Base-by-base conservation (phyloP, 1,284 basidiomycete species). In the Cronartium quercuum region DNA sequence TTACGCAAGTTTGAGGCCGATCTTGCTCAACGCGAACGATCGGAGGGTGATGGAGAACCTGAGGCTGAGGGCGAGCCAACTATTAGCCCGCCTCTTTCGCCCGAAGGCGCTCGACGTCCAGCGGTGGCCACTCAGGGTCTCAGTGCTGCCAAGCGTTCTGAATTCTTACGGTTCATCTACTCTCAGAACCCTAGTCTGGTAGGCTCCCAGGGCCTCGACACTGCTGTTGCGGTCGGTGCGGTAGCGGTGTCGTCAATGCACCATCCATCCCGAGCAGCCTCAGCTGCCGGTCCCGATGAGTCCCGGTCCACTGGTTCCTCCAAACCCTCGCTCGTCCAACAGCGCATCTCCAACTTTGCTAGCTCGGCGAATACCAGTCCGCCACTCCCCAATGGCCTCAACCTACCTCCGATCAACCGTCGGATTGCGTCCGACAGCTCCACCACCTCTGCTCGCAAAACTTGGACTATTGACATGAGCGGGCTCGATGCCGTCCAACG, bases 101-200 rank as follows among this genome's bases (percentile, higher is more conserved):
- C 58, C 44, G 37, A 38, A 4, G 42, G n/a, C 35, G n/a, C 62
- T 64, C 38, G 35, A 38, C 5, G 51, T 6, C n/a, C n/a, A 12
- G 57, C 51, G 34, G 34, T 73, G 42, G 71, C 71, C 6, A 75
- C 44, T 47, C 64, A 44, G 12, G 71, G 71, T 29, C 38, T 75
- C 15, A 75, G 29, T 24, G 35, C 71, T 21, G 71, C 71, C 57
- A 75, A 62, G 37, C 71, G 71, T 35, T 29, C 71, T 0, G 64
- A 75, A 12, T 75, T 75, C 38, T 63, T 75, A 10, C 55, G 71
- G 62, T 75, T 75, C 38, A 42, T 75, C 29, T 75, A 75, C 58
- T 66, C 71, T 3, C 71, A 75, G 44, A 75, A 75, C 29, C 55
- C 71, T 1, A 34, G 67, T 35, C 34, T 75, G 29, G 64, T 75